phyloP scores from a whole-genome alignment of 257 asterid species.

The Solanum pinnatisectum region DNA sequence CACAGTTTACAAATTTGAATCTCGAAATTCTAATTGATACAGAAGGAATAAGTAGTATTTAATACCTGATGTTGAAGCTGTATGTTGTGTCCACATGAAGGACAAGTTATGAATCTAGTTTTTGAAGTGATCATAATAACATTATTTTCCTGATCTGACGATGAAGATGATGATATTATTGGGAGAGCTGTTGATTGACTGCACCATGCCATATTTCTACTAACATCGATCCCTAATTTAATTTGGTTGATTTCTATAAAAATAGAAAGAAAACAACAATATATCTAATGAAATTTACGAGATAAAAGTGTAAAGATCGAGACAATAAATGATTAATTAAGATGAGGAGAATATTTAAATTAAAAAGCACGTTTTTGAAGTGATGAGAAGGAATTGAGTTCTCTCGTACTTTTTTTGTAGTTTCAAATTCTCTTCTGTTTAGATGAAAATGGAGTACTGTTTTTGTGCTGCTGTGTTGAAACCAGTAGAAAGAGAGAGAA shows the following conservation, averaged over 20 bases:
- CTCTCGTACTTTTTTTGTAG: background rate
- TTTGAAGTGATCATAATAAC: conserved; percentile 4
- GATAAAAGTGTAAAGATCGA: too few species aligned
- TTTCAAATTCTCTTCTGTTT: background rate
- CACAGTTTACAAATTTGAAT: background rate
- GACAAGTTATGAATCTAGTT: conserved; percentile 18
- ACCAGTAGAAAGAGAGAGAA: background rate
- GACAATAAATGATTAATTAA: background rate
- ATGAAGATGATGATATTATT: conserved; percentile 17
- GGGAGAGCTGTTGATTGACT: conserved; percentile 27
- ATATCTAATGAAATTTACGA: too few species aligned
- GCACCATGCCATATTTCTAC: conserved; percentile 57
- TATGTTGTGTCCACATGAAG: conserved; percentile 38
- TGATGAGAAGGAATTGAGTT: conserved; percentile 27
- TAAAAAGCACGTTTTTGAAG: conserved; percentile 10
- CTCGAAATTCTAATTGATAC: background rate
- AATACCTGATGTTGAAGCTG: conserved; percentile 33
- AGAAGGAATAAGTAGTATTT: background rate
- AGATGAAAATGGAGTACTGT: conserved; percentile 9
- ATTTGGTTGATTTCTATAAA: conserved; percentile 11
- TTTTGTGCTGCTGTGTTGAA: background rate
- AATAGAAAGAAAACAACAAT: background rate
- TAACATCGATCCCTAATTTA: conserved; percentile 32
- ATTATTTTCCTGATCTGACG: conserved; percentile 1
- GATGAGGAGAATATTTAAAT: background rate